phyloP scores from a whole-genome alignment of 2,329 filamentous ascomycete genomes.

The Sphaceloma murrayae region DNA sequence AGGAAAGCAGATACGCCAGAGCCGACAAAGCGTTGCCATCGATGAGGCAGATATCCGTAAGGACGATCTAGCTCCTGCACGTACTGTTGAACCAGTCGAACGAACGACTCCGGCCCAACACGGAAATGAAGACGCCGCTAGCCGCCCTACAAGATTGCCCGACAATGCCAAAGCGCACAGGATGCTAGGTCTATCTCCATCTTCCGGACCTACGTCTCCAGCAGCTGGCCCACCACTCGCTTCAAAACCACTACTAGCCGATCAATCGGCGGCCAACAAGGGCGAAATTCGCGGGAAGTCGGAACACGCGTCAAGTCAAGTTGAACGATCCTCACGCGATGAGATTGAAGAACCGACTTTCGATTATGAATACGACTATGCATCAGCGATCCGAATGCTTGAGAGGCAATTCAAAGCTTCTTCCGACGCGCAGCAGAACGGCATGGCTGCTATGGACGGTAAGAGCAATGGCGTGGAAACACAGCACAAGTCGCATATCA shows the following conservation, averaged over 20 bases:
- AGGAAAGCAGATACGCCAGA: no score
- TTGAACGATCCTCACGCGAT: background rate
- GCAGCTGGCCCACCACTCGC: constrained; percentile 15
- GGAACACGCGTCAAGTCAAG: no score
- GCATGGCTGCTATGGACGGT: no score
- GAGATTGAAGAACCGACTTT: background rate
- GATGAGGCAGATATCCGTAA: no score
- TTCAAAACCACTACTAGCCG: constrained; percentile 9
- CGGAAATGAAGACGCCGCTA: constrained; percentile 18
- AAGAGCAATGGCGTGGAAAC: no score
- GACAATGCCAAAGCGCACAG: constrained; percentile 33
- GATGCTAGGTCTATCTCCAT: constrained; percentile 29
- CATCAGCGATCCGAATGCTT: constrained; percentile 1
- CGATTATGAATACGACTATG: constrained; percentile 4
- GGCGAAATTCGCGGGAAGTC: no score
- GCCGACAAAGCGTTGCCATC: no score
- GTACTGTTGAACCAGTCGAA: no score
- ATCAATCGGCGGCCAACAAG: no score
- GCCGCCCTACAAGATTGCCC: constrained; percentile 18
- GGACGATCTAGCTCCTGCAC: no score
- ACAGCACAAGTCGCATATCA: no score
- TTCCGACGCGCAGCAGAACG: background rate
- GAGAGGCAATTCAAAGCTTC: constrained; percentile 8
- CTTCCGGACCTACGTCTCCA: background rate
- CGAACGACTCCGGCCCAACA: no score